phyloP scores from a whole-genome alignment of 2,329 filamentous ascomycete species.

The Lasiodiplodia sp. region DNA sequence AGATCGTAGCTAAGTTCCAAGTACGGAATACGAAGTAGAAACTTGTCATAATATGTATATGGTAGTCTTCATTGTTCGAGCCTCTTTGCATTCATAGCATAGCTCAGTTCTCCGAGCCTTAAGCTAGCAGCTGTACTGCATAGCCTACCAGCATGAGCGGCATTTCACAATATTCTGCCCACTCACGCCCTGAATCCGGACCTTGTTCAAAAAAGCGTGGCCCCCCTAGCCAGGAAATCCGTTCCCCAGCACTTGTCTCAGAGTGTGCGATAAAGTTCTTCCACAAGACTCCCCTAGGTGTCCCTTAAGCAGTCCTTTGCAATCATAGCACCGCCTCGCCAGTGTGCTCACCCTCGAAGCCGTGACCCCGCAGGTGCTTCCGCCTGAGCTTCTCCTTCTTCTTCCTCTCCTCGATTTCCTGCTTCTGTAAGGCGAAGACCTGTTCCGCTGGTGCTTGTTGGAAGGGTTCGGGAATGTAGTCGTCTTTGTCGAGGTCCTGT shows the following conservation, averaged over 20 bases:
- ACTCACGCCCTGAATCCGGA: constrained; percentile 11
- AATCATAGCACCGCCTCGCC: constrained; percentile 27
- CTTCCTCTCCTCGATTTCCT: constrained; percentile 74
- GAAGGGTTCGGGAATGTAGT: constrained; percentile 78
- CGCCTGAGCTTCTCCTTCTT: constrained; percentile 29
- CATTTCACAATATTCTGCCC: constrained; percentile 34
- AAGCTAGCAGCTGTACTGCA: neutral
- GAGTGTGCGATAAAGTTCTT: constrained; percentile 6
- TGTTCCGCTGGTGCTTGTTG: constrained; percentile 70
- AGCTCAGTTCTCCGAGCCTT: constrained; percentile 8
- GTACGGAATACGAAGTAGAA: neutral
- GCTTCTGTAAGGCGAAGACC: constrained; percentile 76
- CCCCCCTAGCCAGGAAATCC: neutral
- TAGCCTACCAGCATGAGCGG: constrained; percentile 25
- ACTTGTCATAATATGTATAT: neutral
- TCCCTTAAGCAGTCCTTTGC: neutral
- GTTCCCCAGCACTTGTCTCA: neutral
- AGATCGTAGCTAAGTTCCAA: no score
- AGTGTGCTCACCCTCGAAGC: constrained; percentile 31
- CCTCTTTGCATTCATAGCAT: constrained; percentile 1
- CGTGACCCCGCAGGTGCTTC: constrained; percentile 21
- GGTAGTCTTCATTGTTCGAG: neutral
- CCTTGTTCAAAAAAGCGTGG: constrained; percentile 1
- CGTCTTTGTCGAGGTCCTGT: constrained; percentile 87
- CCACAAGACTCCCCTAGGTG: neutral